Base-by-base conservation (phyloP, 2,329 filamentous ascomycete species). In the Pleomassaria siparia region DNA sequence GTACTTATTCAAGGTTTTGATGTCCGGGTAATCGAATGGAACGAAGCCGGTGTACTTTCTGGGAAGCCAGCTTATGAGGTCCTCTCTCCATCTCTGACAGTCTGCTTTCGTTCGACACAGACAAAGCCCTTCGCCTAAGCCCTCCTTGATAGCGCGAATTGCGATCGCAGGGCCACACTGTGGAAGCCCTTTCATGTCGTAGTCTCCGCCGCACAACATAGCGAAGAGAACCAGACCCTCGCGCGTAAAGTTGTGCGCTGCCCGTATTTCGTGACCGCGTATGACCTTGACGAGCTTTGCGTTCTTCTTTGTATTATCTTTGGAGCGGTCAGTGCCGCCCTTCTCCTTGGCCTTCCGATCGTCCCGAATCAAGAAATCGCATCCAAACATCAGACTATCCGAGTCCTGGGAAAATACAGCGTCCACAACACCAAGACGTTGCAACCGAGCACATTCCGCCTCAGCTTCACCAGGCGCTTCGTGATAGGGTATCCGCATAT, bases 351-450 rank as follows among this genome's bases (percentile, higher is more conserved):
- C 54, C n/a, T 59, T 36, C 13, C 63, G 57, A 37, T 64, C 49
- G 40, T 69, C 63, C 2, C 67, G 60, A 29, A 80, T 67, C n/a
- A 78, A 59, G 1, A 70, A 64, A 1, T 59, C 67, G 47, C 71
- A 74, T 3, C 76, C 75, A 42, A 79, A 79, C 72, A 80, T 74
- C 12, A 79, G 63, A 0, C 63, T 60, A 35, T 80, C 76, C 1
- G 70, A 68, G 44, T 79, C 76, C 32, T 78, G 73, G 0, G 72
- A 73, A 72, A 72, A 78, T 1, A 79, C 74, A 6, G 75, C 76
- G 51, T 79, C 77, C 0, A 79, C 74, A 10, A 78, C 47, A 0
- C 72, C 74, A 1, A 71, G 49, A 16, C 60, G 50, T 44, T 79
- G 73, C 8, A 80, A 56, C n/a, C 61, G 60, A 1, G 72, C 75